These are phyloP conservation scores for Boletus speciosus DNA, from an alignment of 768 basidiomycete species.

Conservation along the genomic window DNA sequence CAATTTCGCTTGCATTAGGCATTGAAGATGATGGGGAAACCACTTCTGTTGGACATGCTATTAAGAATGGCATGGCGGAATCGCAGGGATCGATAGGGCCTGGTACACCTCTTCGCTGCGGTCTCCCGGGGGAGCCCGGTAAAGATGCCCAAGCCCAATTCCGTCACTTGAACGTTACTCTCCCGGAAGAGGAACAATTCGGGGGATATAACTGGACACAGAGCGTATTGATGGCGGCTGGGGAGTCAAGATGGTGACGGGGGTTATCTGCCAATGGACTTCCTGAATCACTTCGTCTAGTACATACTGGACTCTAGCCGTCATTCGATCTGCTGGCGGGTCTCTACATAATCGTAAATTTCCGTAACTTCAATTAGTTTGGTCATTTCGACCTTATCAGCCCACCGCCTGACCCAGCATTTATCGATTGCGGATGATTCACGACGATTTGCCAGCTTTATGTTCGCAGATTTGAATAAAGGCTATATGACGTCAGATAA, in stretches of 20 bases:
- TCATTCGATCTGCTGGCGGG: conserved; percentile 32
- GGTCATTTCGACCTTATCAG: conserved; percentile 8
- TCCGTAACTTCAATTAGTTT: conserved; percentile 17
- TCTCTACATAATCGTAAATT: conserved; percentile 17
- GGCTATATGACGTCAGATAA: conserved; percentile 23
- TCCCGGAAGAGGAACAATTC: conserved; percentile 37
- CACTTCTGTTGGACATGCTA: conserved; percentile 10
- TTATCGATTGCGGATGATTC: neutral
- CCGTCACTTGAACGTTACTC: conserved; percentile 25
- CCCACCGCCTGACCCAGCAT: neutral
- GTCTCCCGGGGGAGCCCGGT: conserved; percentile 19
- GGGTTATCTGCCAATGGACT: conserved; percentile 8
- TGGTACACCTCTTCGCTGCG: conserved; percentile 1
- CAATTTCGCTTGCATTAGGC: conserved; percentile 38
- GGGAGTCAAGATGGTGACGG: conserved; percentile 38
- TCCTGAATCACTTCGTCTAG: conserved; percentile 2
- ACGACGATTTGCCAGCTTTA: neutral
- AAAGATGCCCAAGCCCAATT: conserved; percentile 23
- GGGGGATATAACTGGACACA: conserved; percentile 67
- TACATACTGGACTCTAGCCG: conserved; percentile 17
- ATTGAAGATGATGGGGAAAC: conserved; percentile 30
- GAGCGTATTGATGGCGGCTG: conserved; percentile 71
- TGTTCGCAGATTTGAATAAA: conserved; percentile 5
- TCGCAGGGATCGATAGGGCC: conserved; percentile 22
- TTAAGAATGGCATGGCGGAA: conserved; percentile 5